Percentiles rank a stretch among this genome's conserved stretches.
Evolutionary conservation across 257 asterid species (phyloP).

Genomic region (Solanum bulbocastanum): DNA sequence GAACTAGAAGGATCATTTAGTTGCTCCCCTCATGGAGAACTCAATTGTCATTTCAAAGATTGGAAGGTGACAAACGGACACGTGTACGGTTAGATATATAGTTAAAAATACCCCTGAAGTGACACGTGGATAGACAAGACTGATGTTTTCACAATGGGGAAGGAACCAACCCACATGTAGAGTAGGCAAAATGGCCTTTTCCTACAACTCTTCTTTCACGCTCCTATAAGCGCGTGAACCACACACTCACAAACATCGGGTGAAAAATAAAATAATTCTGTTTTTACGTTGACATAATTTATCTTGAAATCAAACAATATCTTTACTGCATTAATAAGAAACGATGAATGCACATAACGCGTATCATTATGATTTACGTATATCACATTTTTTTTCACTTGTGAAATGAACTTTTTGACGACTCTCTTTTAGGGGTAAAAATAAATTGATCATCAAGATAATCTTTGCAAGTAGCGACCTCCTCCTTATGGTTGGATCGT

Average conservation of each 20-base stretch:
- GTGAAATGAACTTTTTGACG: no score
- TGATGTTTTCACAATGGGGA: not conserved
- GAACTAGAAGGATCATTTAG: not conserved
- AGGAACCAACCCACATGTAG: constrained; percentile 4
- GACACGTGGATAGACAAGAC: not conserved
- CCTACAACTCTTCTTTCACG: not conserved
- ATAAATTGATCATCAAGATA: not conserved
- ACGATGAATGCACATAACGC: not conserved
- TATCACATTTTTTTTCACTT: not conserved
- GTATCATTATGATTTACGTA: not conserved
- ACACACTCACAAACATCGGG: not conserved
- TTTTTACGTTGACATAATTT: not conserved
- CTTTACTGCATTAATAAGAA: not conserved
- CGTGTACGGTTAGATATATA: not conserved
- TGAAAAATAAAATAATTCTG: not conserved
- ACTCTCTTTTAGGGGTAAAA: not conserved
- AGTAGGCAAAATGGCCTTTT: not conserved
- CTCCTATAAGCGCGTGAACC: not conserved
- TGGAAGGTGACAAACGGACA: not conserved
- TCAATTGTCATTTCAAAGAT: not conserved
- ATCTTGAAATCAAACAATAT: not conserved
- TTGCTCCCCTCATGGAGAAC: not conserved
- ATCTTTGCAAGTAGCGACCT: not conserved
- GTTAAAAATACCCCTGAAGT: not conserved
- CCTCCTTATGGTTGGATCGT: not conserved